phyloP scores from a whole-genome alignment of 305 asterid species.

The Euphrasia arctica region DNA sequence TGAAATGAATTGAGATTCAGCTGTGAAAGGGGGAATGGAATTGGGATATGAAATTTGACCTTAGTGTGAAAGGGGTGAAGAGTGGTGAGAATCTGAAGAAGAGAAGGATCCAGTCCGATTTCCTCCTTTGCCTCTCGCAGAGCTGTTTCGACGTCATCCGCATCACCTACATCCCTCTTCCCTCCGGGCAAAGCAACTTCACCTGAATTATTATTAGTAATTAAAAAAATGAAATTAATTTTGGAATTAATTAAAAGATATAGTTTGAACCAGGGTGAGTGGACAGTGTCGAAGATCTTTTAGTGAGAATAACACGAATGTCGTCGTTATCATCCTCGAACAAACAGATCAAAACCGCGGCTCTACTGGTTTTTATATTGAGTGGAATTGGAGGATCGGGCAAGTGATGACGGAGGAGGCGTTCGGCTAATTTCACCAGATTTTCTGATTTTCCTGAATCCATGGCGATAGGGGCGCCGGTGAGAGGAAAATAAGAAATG shows the following conservation, averaged over 20 bases:
- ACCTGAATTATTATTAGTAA: slow-evolving; percentile 34
- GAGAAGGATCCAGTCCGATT: slow-evolving; percentile 69
- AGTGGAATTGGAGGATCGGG: slow-evolving; percentile 2
- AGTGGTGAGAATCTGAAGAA: slow-evolving; percentile 58
- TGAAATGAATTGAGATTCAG: not conserved
- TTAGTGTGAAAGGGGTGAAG: slow-evolving; percentile 60
- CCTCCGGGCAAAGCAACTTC: slow-evolving; percentile 97
- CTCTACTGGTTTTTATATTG: slow-evolving; percentile 35
- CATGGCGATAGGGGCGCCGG: slow-evolving; percentile 29
- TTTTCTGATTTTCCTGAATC: slow-evolving; percentile 40
- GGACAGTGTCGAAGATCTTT: slow-evolving; percentile 64
- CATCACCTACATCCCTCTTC: slow-evolving; percentile 63
- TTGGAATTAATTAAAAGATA: not conserved
- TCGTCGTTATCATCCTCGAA: slow-evolving; percentile 55
- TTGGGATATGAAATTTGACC: slow-evolving; percentile 32
- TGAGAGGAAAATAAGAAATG: too few relatives aligned
- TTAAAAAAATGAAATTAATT: not conserved
- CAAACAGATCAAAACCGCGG: slow-evolving; percentile 77
- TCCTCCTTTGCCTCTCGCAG: slow-evolving; percentile 86
- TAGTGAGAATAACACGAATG: slow-evolving; percentile 75
- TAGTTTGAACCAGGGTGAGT: slow-evolving; percentile 58
- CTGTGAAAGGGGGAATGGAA: not conserved
- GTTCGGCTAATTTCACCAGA: slow-evolving; percentile 43
- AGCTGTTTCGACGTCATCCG: slow-evolving; percentile 56
- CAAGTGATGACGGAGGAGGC: slow-evolving; percentile 36